Conservation (phyloP, 805 yeast species). For the Lachancea mirantina region DNA sequence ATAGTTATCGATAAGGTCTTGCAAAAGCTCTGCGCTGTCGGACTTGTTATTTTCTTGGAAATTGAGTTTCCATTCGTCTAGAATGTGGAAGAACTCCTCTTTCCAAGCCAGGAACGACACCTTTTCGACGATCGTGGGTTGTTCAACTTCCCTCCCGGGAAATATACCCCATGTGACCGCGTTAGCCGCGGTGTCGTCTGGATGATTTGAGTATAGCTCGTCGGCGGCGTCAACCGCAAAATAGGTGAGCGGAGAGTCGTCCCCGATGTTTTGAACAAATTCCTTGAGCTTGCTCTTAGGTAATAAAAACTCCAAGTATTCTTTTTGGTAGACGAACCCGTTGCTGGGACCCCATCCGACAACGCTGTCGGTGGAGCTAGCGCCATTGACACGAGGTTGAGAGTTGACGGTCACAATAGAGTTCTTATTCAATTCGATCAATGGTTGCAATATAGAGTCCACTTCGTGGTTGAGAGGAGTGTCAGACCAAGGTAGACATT, state of each 20-base stretch:
- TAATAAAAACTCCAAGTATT: constrained; percentile 78
- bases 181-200: constrained; percentile 64
- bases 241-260: constrained; percentile 54
- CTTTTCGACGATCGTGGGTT: constrained; percentile 92
- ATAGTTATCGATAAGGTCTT: constrained; percentile 43
- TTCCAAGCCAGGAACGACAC: constrained; percentile 94
- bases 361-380: constrained; percentile 56
- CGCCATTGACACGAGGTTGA: constrained; percentile 87
- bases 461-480: constrained; percentile 79
- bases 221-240: constrained; percentile 63
- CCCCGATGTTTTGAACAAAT: constrained; percentile 40
- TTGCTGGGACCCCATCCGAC: constrained; percentile 95
- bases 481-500: constrained; percentile 90
- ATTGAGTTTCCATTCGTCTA: constrained; percentile 69
- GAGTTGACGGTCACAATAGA: constrained; percentile 83
- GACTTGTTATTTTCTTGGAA: constrained; percentile 34
- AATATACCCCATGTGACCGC: constrained; percentile 99
- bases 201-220: constrained; percentile 58
- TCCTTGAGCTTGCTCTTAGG: constrained; percentile 40
- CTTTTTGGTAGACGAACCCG: constrained; percentile 92
- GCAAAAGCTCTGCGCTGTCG: constrained; percentile 21
- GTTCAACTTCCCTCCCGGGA: constrained; percentile 91
- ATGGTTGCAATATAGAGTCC: constrained; percentile 47
- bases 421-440: constrained; percentile 55
- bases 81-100: constrained; percentile 82